These are phyloP conservation scores for Blastomyces emzantsi DNA, from an alignment of 2,329 filamentous ascomycete species.

Conservation along the genomic window DNA sequence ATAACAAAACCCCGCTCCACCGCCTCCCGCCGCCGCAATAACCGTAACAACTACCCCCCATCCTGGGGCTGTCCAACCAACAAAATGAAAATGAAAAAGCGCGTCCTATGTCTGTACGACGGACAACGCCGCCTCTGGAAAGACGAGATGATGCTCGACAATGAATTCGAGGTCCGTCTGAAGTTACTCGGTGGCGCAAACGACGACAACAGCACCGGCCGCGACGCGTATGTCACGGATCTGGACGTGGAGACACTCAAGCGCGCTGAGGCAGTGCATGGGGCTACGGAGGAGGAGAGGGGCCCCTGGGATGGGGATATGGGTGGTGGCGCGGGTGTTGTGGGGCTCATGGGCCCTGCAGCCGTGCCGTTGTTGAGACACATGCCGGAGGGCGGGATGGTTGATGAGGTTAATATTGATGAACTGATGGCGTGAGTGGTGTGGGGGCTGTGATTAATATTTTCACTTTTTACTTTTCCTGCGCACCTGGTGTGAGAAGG, in stretches of 20 bases:
- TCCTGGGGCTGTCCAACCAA: constrained; percentile 88
- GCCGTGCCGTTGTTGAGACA: constrained; percentile 15
- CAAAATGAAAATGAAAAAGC: constrained; percentile 98
- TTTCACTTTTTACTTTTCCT: neutral
- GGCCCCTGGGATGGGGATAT: constrained; percentile 55
- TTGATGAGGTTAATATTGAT: constrained; percentile 20
- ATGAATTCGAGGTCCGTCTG: constrained; percentile 86
- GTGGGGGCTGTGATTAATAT: too few species aligned
- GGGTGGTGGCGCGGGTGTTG: neutral
- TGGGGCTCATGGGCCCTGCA: constrained; percentile 14
- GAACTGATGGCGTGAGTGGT: constrained; percentile 20
- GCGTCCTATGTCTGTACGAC: constrained; percentile 87
- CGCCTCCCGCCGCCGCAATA: constrained; percentile 63
- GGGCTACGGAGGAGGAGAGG: constrained; percentile 75
- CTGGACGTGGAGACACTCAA: constrained; percentile 84
- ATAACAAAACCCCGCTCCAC: constrained; percentile 61
- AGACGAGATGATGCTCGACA: constrained; percentile 98
- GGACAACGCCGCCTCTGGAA: constrained; percentile 82
- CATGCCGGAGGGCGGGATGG: constrained; percentile 13
- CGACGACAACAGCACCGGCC: constrained; percentile 65
- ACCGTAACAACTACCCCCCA: constrained; percentile 83
- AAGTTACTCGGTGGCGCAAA: constrained; percentile 67
- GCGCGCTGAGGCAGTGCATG: constrained; percentile 74
- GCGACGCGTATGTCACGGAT: constrained; percentile 77
- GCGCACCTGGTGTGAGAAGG: neutral